A percentile compares a stretch with the other conserved stretches of the same genome.
These are phyloP conservation scores for Paratinospora sagittata DNA, from an alignment of 164 flowering plant species.

Conservation along the genomic window DNA sequence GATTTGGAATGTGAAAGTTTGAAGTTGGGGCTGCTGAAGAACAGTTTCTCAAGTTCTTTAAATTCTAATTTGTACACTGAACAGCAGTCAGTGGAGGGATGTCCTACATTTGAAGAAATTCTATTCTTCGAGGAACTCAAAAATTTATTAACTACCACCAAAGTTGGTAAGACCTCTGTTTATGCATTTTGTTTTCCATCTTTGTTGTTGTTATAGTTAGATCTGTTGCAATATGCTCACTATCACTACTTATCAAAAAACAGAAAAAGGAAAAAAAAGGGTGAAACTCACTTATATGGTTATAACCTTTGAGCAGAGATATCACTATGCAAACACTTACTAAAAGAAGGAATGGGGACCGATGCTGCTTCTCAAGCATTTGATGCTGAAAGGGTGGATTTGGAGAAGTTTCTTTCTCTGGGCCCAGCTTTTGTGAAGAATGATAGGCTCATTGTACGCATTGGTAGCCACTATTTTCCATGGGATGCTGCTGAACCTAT, in stretches of 20 bases:
- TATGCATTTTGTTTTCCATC: not conserved
- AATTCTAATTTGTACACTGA: slow-evolving; percentile 22
- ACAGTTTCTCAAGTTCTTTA: slow-evolving; percentile 22
- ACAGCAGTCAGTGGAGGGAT: slow-evolving; percentile 17
- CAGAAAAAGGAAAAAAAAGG: not conserved
- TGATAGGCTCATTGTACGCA: slow-evolving; percentile 43
- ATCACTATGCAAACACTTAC: slow-evolving; percentile 51
- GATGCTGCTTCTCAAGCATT: slow-evolving; percentile 57
- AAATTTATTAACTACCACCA: slow-evolving; percentile 21
- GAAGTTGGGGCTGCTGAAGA: slow-evolving; percentile 19
- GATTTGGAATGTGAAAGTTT: slow-evolving; percentile 35
- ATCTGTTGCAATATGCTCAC: not conserved
- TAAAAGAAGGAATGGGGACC: slow-evolving; percentile 51
- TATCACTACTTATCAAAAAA: too few relatives aligned
- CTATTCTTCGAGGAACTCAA: slow-evolving; percentile 16
- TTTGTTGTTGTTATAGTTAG: not conserved
- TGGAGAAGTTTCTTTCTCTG: slow-evolving; percentile 33
- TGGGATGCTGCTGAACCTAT: slow-evolving; percentile 42
- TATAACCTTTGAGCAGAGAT: slow-evolving; percentile 33
- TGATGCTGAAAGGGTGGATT: slow-evolving; percentile 44
- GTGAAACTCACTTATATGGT: slow-evolving; percentile 2
- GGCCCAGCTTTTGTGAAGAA: slow-evolving; percentile 34
- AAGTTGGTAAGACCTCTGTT: slow-evolving; percentile 44
- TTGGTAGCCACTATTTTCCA: slow-evolving; percentile 36
- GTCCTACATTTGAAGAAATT: slow-evolving; percentile 15